These are phyloP conservation scores for Exidia glandulosa DNA, from an alignment of 768 basidiomycete genomes.

Conservation along the genomic window DNA sequence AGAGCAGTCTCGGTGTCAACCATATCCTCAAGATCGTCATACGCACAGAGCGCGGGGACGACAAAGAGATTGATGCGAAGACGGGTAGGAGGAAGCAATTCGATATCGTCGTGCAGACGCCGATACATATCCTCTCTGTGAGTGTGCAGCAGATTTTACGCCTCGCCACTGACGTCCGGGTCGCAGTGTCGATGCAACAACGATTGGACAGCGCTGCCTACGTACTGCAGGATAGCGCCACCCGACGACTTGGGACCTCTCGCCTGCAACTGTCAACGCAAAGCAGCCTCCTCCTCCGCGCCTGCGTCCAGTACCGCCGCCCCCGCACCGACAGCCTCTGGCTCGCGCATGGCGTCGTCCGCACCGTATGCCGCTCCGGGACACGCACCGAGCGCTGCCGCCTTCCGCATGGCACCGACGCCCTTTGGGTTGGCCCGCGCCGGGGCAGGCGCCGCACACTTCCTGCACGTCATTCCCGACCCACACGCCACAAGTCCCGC, in stretches of 20 bases:
- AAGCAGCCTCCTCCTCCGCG: too few species aligned
- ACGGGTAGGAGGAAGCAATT: constrained; percentile 69
- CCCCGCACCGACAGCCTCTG: background rate
- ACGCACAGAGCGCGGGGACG: constrained; percentile 74
- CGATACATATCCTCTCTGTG: constrained; percentile 80
- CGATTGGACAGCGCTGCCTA: constrained; percentile 69
- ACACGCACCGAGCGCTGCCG: too few species aligned
- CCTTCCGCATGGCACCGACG: background rate
- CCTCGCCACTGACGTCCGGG: background rate
- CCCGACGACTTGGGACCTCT: constrained; percentile 17
- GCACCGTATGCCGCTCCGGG: too few species aligned
- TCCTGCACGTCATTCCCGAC: constrained; percentile 5
- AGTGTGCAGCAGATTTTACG: constrained; percentile 18
- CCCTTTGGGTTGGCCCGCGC: too few species aligned
- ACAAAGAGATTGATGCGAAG: constrained; percentile 47
- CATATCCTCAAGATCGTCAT: constrained; percentile 77
- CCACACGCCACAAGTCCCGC: background rate
- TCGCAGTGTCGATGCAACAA: constrained; percentile 72
- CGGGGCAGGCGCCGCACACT: constrained; percentile 12
- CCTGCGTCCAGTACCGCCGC: too few species aligned
- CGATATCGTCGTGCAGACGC: constrained; percentile 79
- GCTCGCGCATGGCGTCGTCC: background rate
- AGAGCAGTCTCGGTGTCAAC: constrained; percentile 59
- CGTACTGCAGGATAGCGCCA: constrained; percentile 34
- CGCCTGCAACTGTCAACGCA: constrained; percentile 17